Conservation (phyloP, 2,329 filamentous ascomycete genomes). For the Venturia pyrina region DNA sequence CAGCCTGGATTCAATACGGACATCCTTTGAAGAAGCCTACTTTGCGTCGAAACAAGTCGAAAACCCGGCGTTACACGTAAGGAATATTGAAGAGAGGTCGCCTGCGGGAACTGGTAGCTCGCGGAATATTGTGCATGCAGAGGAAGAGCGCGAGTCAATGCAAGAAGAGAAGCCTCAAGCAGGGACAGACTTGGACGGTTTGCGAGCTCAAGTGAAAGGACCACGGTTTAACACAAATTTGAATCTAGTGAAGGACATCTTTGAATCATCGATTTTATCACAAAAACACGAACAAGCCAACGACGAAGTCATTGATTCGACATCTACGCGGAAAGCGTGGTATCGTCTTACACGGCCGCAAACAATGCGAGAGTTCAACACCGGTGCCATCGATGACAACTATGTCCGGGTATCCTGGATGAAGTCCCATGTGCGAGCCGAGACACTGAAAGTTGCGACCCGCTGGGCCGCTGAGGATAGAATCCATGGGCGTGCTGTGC, state of each 20-base stretch:
- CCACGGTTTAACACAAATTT: slow-evolving; percentile 15
- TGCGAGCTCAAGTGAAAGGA: background rate
- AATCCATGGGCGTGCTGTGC: slow-evolving; percentile 21
- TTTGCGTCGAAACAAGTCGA: background rate
- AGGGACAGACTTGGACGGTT: background rate
- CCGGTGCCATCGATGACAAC: slow-evolving; percentile 24
- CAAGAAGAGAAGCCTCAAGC: background rate
- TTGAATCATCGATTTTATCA: slow-evolving; percentile 15
- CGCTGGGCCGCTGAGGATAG: slow-evolving; percentile 29
- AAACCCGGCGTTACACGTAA: background rate
- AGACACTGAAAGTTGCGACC: slow-evolving; percentile 26
- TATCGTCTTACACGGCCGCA: slow-evolving; percentile 29
- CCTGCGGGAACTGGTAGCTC: background rate
- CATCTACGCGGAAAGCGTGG: slow-evolving; percentile 28
- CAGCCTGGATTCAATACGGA: background rate
- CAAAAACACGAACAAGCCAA: slow-evolving; percentile 18
- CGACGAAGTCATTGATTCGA: slow-evolving; percentile 23
- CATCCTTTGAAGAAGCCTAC: background rate
- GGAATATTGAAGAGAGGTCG: background rate
- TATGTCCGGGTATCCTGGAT: slow-evolving; percentile 29
- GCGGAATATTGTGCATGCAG: background rate
- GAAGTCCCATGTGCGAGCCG: slow-evolving; percentile 22
- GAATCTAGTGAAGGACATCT: slow-evolving; percentile 21
- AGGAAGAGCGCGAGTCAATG: background rate
- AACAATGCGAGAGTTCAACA: slow-evolving; percentile 29